Evolutionary conservation across 2,329 filamentous ascomycete genomes (phyloP).

Genomic region (Fusarium sp.): DNA sequence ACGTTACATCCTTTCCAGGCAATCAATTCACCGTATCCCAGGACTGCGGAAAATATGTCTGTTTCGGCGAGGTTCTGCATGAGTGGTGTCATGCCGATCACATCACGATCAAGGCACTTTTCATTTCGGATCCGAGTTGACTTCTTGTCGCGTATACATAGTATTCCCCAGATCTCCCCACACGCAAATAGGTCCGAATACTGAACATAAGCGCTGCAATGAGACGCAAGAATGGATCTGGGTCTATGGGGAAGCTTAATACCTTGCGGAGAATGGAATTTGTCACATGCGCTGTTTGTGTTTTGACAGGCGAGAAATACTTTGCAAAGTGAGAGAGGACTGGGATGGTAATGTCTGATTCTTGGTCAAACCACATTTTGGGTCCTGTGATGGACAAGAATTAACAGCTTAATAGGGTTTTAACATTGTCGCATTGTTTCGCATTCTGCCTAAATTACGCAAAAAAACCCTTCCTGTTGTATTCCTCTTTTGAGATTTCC

Average conservation of each 20-base stretch:
- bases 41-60: background rate
- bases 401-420: background rate
- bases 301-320: background rate
- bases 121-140: constrained; percentile 18
- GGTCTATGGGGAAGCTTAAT: constrained; percentile 20
- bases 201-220: constrained; percentile 33
- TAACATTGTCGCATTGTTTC: background rate
- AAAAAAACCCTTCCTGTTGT: no score
- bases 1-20: constrained; percentile 25
- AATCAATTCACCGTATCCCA: background rate
- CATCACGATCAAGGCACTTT: background rate
- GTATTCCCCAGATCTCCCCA: constrained; percentile 31
- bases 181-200: constrained; percentile 34
- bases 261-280: background rate
- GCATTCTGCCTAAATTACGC: constrained; percentile 5
- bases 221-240: constrained; percentile 3
- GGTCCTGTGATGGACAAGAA: background rate
- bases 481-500: no score
- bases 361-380: constrained; percentile 1
- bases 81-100: constrained; percentile 32
- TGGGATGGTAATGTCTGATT: background rate
- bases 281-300: constrained; percentile 15
- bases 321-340: background rate
- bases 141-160: background rate
- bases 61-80: constrained; percentile 11